Evolutionary conservation across 495 filamentous ascomycete species (phyloP).

Genomic region (Talaromyces nanjingensis): DNA sequence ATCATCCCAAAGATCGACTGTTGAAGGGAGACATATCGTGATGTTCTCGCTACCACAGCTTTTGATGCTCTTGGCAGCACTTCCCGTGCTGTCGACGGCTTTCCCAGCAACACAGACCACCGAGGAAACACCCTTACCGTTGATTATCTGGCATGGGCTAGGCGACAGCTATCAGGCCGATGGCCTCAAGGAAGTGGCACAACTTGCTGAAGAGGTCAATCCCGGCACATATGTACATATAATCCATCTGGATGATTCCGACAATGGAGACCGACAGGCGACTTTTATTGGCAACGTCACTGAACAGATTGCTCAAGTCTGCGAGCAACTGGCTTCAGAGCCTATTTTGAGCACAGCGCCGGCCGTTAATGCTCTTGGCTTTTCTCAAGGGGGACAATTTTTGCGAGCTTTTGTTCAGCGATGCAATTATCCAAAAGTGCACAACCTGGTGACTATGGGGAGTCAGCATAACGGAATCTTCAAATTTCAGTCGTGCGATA

Average conservation of each 20-base stretch:
- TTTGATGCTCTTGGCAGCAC: not conserved
- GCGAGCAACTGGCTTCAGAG: constrained; percentile 67
- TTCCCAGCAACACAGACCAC: not conserved
- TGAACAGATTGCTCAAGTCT: constrained; percentile 69
- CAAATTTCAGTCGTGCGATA: constrained; percentile 63
- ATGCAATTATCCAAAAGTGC: constrained; percentile 76
- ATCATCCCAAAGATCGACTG: not conserved
- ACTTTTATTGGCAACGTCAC: constrained; percentile 91
- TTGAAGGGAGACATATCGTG: not conserved
- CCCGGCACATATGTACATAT: constrained; percentile 80
- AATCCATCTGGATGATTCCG: constrained; percentile 64
- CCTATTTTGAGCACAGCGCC: constrained; percentile 73
- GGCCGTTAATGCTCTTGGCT: constrained; percentile 84
- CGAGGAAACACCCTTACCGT: constrained; percentile 54
- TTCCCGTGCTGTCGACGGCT: not conserved
- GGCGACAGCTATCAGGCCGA: constrained; percentile 65
- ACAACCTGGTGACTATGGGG: constrained; percentile 84
- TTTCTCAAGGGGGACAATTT: constrained; percentile 95
- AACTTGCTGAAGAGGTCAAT: constrained; percentile 62
- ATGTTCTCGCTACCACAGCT: not conserved
- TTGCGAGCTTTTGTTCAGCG: constrained; percentile 87
- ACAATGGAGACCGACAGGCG: constrained; percentile 61
- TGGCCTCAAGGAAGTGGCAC: constrained; percentile 59
- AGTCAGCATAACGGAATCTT: constrained; percentile 90
- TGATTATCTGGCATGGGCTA: constrained; percentile 92